Evolutionary conservation across 2,329 filamentous ascomycete genomes (phyloP), one percentile per base, ranked within the genome.

Genomic region (Microsporum canis): DNA sequence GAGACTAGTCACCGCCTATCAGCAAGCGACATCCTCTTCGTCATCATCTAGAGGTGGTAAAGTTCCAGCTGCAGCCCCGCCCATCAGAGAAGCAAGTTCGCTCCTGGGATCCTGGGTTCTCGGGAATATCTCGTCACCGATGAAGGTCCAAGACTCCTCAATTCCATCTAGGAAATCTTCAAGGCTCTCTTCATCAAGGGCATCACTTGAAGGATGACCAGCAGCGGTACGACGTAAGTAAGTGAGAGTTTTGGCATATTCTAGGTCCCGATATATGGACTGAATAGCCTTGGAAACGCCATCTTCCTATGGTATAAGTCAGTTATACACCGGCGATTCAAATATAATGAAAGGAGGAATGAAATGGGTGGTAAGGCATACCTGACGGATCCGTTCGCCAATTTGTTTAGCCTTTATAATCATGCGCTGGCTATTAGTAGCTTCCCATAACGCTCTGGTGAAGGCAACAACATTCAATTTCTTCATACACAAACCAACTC

Each of bases 231-330:
- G 71, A 57, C 73, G 76, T 69, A 85, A 83, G 73, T 88, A 88
- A 71, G 96, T 88, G 51, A 97, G 79, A 14, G 87, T 87, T 73
- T 84, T 88, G 41, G 94, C 91, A 68, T 96, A 96, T 71, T 97
- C 94, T 61, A 97, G 81, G 71, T 97, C 92, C 47, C 94, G 88
- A 71, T 97, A 99, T 61, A 99, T 89, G 63, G 85, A 88, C 73
- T 96, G 89, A 64, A 97, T 94, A 4, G 92, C 94, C 3, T 82
- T 88, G 56, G 87, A 85, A n/a, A 96, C 91, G 39, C 94, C 94
- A 65, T 90, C 85, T 73, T 99, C 92, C 88, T 95, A 64, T 62
- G 62, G 33, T 34, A 59, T 29, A 31, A 33, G 10, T 69, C 67
- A 70, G 77, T 68, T 73, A n/a, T 27, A 41, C n/a, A 3, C 33